Evolutionary conservation across 2,329 filamentous ascomycete species (phyloP), one percentile per base, ranked within the genome.

Genomic region (Aspergillus ochraceoroseus): DNA sequence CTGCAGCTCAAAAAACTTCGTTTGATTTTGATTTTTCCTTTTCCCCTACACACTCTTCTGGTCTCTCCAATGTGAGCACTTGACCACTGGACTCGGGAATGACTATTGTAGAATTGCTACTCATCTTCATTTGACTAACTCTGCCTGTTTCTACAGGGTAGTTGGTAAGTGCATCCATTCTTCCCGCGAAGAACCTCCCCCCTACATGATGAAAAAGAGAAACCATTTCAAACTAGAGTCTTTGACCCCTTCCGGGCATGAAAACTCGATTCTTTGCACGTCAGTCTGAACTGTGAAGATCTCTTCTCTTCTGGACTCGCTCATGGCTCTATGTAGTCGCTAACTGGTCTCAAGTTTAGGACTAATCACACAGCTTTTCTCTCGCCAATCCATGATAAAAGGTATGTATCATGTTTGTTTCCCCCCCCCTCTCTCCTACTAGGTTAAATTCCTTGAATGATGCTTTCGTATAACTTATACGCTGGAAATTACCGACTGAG

Each of bases 401-500:
- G 52, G 62, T 65, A 52, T 51, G 62, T 55, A 26, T 7, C 8
- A 30, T 19, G 25, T 41, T 58, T 41, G n/a, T n/a, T n/a, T n/a
- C n/a, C n/a, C n/a, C n/a, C n/a, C n/a, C n/a, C n/a, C n/a, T 5
- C 15, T 31, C 23, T 17, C 17, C 14, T 35, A 47, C n/a, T n/a
- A n/a, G n/a, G n/a, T n/a, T n/a, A n/a, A n/a, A 46, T 17, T 41
- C 20, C 25, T 51, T 31, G 40, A 46, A 68, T 79, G 78, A 83
- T 87, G 83, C 75, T 71, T 61, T 65, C 60, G 54, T 63, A 56
- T 58, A 62, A 57, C 60, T 70, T 77, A 77, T 80, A 85, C 74
- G 85, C 87, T 89, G 86, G 86, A 90, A 92, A 83, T 94, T 94
- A 94, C 87, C 87, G 87, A 81, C 87, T 80, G 85, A 94, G 77